These are phyloP conservation scores for Clavariopsis aquatica DNA, from an alignment of 495 filamentous ascomycete species.

Conservation along the genomic window DNA sequence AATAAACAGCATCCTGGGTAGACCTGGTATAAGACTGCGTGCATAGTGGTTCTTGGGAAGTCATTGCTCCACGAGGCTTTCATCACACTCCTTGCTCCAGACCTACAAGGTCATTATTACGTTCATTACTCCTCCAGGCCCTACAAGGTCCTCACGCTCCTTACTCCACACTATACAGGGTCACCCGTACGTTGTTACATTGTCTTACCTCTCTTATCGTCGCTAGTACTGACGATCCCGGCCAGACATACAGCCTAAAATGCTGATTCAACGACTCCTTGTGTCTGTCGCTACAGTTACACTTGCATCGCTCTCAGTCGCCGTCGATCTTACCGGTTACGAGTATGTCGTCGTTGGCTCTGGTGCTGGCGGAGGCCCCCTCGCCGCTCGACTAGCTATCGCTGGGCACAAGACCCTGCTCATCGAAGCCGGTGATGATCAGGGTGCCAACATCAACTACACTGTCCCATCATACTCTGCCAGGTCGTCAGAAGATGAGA, in stretches of 20 bases:
- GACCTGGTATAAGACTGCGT: not conserved
- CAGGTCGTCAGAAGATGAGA: constrained; percentile 12
- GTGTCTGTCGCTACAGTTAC: not conserved
- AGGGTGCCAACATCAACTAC: constrained; percentile 20
- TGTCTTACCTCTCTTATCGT: not conserved
- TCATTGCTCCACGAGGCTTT: no score
- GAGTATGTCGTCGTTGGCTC: constrained; percentile 37
- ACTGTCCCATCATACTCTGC: constrained; percentile 12
- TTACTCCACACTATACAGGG: not conserved
- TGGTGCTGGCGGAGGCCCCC: constrained; percentile 35
- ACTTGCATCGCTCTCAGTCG: not conserved
- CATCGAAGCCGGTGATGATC: constrained; percentile 36
- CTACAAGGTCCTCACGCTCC: not conserved
- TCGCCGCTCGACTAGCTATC: constrained; percentile 29
- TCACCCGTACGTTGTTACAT: not conserved
- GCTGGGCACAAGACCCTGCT: constrained; percentile 30
- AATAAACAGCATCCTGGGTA: not conserved
- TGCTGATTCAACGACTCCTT: constrained; percentile 2
- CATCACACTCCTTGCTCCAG: not conserved
- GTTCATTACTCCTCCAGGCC: not conserved
- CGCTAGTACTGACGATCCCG: not conserved
- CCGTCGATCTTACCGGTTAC: constrained; percentile 19
- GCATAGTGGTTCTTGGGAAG: not conserved
- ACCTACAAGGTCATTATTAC: not conserved
- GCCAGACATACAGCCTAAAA: not conserved